phyloP scores from a whole-genome alignment of 352 stramenopile genomes.

The Phytophthora lateralis region DNA sequence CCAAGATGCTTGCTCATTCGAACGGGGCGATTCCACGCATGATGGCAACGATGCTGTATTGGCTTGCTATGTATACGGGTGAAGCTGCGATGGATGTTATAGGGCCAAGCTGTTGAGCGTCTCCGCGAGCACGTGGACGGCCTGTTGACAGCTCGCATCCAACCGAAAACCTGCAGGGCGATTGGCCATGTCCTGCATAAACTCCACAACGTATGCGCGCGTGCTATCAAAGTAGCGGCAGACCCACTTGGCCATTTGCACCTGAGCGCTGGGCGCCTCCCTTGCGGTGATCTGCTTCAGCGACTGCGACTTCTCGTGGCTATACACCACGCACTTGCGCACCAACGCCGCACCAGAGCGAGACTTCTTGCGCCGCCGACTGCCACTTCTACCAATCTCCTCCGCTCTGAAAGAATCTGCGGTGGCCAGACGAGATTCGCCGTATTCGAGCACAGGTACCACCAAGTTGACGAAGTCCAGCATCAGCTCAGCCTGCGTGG shows the following conservation, averaged over 20 bases:
- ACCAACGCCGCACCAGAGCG: constrained; percentile 42
- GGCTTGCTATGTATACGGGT: neutral
- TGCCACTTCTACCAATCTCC: constrained; percentile 10
- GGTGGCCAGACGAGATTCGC: constrained; percentile 21
- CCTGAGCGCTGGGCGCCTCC: constrained; percentile 8
- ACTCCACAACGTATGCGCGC: constrained; percentile 23
- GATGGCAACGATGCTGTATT: neutral
- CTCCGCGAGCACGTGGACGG: constrained; percentile 33
- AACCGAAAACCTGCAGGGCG: constrained; percentile 12
- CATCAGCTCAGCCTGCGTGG: constrained; percentile 57
- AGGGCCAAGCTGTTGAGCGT: constrained; percentile 21
- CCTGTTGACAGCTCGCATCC: constrained; percentile 30
- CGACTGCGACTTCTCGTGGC: constrained; percentile 27
- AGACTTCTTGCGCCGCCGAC: constrained; percentile 33
- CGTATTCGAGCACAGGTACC: constrained; percentile 40
- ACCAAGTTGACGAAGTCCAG: constrained; percentile 68
- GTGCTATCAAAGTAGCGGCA: constrained; percentile 41
- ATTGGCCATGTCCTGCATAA: constrained; percentile 33
- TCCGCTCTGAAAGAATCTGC: constrained; percentile 7
- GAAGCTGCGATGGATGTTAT: neutral
- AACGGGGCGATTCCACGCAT: neutral
- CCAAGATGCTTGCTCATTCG: neutral
- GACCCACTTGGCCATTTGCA: constrained; percentile 18
- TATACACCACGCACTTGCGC: constrained; percentile 49
- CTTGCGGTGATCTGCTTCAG: constrained; percentile 20